Evolutionary conservation across 179 eudicot genomes (phyloP), one percentile per base, ranked within the genome.

Genomic region (Dionaea muscipula): DNA sequence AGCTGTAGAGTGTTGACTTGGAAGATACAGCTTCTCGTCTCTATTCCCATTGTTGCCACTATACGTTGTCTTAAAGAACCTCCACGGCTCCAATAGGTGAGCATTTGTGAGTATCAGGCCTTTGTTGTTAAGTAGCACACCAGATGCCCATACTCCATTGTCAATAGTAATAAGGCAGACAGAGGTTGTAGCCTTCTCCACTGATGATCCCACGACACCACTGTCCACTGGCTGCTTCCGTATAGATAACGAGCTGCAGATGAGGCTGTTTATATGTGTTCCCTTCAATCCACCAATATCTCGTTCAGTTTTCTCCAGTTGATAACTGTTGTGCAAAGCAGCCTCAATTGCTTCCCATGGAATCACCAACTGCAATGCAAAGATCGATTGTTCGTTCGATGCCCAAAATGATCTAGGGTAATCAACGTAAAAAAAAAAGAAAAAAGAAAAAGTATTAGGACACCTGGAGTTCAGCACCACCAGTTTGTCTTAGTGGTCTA

Each of bases 71-170:
- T 68, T 76, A 37, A 75, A 76, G 65, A 78, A 91, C 70, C 96
- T 82, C 98, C 98, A 84, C 37, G 98, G 98, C 72, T 91, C 98
- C 53, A 91, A 63, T 57, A 91, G 77, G 73, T 91, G 98, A 68
- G 98, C 98, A 55, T 91, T 91, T 59, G 98, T 91, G 64, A 91
- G 96, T 70, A 91, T 70, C 56, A 91, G 71, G 27, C 98, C 98
- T 51, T 81, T 55, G 4, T 72, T 69, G 60, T 87, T 91, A 54
- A 91, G 86, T 68, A 91, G 62, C 68, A 91, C 66, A 33, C 98
- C 98, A 57, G 98, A 84, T 36, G 96, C 98, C 98, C 98, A 91
- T 43, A 79, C 85, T 53, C 94, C 86, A 51, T 76, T 76, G 33
- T 75, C 82, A 51, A 82, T 64, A 59, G 96, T 72, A 27, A 91